Conservation (phyloP, 202 grass and related monocot species). For the Zoysia matrella region DNA sequence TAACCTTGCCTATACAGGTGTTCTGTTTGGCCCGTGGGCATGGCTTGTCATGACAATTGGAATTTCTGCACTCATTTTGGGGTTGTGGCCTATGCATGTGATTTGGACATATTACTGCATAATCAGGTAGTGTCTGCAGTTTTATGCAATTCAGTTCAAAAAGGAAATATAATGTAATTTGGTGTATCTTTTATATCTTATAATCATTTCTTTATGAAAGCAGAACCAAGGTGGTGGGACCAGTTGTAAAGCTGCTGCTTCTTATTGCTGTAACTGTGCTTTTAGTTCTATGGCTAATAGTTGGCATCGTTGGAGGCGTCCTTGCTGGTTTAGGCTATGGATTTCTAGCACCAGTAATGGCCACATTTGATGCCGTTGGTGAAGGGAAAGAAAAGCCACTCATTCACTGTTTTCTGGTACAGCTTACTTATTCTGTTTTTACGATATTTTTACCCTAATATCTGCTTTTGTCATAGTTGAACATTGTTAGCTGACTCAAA, state of each 20-base stretch:
- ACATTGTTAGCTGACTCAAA: slow-evolving; percentile 35
- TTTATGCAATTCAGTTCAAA: slow-evolving; percentile 22
- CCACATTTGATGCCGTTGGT: slow-evolving; percentile 91
- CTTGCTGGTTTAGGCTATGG: slow-evolving; percentile 70
- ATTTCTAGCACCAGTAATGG: slow-evolving; percentile 81
- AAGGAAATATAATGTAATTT: slow-evolving; percentile 3
- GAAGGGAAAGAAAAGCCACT: slow-evolving; percentile 79
- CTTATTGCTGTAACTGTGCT: slow-evolving; percentile 50
- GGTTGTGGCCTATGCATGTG: slow-evolving; percentile 81
- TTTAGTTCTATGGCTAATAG: slow-evolving; percentile 68
- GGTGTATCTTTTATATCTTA: slow-evolving; percentile 29
- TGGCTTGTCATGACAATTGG: slow-evolving; percentile 79
- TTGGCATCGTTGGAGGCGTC: slow-evolving; percentile 66
- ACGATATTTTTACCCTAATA: slow-evolving; percentile 9
- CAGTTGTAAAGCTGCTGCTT: slow-evolving; percentile 74
- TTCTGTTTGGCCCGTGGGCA: slow-evolving; percentile 71
- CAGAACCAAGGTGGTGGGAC: slow-evolving; percentile 84
- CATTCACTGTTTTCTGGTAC: slow-evolving; percentile 84
- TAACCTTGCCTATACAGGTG: slow-evolving; percentile 55
- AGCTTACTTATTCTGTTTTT: slow-evolving; percentile 30
- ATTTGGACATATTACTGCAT: slow-evolving; percentile 95
- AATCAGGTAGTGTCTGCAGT: slow-evolving; percentile 62
- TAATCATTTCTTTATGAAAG: slow-evolving; percentile 53
- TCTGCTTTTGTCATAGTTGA: neutral
- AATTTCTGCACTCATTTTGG: slow-evolving; percentile 72